Conservation (phyloP, 345 rosid species). For the Linum lewisii region DNA sequence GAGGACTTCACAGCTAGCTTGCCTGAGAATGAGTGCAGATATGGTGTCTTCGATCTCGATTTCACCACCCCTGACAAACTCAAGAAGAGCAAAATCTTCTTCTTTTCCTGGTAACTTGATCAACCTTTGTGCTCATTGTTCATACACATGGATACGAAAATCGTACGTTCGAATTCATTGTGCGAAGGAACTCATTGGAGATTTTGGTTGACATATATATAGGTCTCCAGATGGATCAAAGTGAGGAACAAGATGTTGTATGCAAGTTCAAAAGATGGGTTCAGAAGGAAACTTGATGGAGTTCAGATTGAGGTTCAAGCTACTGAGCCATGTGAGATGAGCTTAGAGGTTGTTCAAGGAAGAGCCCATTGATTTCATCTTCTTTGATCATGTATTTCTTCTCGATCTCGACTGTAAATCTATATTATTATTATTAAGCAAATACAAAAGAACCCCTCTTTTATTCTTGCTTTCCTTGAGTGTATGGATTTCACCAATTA, state of each 20-base stretch:
- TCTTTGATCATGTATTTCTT: neutral
- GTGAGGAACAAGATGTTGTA: constrained; percentile 24
- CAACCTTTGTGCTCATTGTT: neutral
- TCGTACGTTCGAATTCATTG: too few relatives aligned
- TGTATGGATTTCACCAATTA: too few relatives aligned
- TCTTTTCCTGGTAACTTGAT: constrained; percentile 18
- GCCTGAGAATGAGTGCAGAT: constrained; percentile 22
- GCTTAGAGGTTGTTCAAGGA: constrained; percentile 17
- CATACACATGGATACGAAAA: neutral
- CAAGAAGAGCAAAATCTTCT: constrained; percentile 22
- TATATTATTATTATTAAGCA: too few relatives aligned
- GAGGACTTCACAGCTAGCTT: constrained; percentile 17
- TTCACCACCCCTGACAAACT: constrained; percentile 20
- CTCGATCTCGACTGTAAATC: neutral
- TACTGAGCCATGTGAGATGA: constrained; percentile 20
- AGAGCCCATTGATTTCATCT: constrained; percentile 10
- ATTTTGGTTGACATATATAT: neutral
- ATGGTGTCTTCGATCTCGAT: constrained; percentile 24
- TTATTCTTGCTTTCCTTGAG: too few relatives aligned
- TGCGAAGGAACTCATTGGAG: too few relatives aligned
- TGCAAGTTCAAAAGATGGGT: constrained; percentile 24
- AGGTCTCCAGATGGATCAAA: constrained; percentile 18
- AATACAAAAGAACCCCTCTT: too few relatives aligned
- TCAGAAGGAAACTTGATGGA: constrained; percentile 25
- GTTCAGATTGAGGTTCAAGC: constrained; percentile 24